phyloP scores from a whole-genome alignment of 1,139 yeast genomes.

The Geotrichum bryndzae region DNA sequence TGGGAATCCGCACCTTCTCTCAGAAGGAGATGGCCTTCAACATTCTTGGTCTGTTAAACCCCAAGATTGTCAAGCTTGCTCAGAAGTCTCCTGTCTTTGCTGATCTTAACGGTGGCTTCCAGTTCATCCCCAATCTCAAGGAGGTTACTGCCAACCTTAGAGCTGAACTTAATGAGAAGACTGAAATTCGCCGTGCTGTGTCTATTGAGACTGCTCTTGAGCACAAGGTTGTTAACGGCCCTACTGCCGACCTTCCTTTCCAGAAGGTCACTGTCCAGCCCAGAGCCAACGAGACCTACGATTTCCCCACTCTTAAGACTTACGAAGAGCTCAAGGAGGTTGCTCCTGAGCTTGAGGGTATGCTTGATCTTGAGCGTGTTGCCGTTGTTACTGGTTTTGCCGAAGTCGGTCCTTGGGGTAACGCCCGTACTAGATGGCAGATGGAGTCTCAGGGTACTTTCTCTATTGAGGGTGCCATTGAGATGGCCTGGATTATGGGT shows the following conservation, averaged over 20 bases:
- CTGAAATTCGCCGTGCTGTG: slow-evolving; percentile 93
- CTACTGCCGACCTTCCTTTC: slow-evolving; percentile 80
- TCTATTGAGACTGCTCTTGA: slow-evolving; percentile 89
- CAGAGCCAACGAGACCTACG: slow-evolving; percentile 90
- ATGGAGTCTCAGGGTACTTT: slow-evolving; percentile 95
- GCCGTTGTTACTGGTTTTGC: slow-evolving; percentile 95
- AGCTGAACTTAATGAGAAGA: slow-evolving; percentile 71
- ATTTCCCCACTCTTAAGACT: slow-evolving; percentile 81
- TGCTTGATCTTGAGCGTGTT: slow-evolving; percentile 85
- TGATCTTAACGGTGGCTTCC: slow-evolving; percentile 97
- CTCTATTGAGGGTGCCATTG: slow-evolving; percentile 97
- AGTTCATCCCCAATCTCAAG: slow-evolving; percentile 85
- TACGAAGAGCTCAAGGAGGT: slow-evolving; percentile 65
- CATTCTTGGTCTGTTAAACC: slow-evolving; percentile 87
- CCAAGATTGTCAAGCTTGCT: slow-evolving; percentile 76
- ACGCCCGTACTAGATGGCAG: slow-evolving; percentile 98
- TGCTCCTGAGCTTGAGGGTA: slow-evolving; percentile 73
- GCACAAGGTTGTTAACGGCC: slow-evolving; percentile 88
- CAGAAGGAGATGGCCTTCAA: slow-evolving; percentile 99
- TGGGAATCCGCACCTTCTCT: slow-evolving; percentile 95
- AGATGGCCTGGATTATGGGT: slow-evolving; percentile 99
- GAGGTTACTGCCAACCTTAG: slow-evolving; percentile 79
- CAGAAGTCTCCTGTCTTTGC: slow-evolving; percentile 95
- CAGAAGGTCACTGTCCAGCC: slow-evolving; percentile 72
- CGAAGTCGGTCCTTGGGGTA: slow-evolving; percentile 99